Percentiles rank a stretch among this genome's conserved stretches.
phyloP scores from a whole-genome alignment of 805 yeast genomes.

The Saccharomycopsis sp. region DNA sequence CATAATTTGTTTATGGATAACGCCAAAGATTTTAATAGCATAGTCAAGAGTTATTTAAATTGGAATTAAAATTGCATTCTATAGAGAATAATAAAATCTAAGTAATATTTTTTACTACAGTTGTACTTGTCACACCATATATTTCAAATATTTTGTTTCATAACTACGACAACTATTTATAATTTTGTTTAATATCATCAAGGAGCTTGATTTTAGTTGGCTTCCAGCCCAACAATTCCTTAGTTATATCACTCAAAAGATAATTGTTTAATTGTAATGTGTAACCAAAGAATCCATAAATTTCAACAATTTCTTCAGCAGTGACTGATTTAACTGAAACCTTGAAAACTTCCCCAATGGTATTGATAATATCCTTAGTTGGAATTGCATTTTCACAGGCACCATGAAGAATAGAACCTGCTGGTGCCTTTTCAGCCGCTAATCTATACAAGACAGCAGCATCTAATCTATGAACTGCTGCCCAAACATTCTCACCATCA shows the following conservation, averaged over 20 bases:
- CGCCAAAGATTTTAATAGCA: constrained; percentile 41
- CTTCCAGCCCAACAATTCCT: constrained; percentile 26
- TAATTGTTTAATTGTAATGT: constrained; percentile 19
- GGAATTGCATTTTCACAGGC: constrained; percentile 24
- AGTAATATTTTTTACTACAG: too few species aligned
- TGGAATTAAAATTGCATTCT: constrained; percentile 24
- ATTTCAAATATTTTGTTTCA: too few species aligned
- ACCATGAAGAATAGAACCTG: constrained; percentile 26
- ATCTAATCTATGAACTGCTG: constrained; percentile 30
- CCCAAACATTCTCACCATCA: constrained; percentile 30
- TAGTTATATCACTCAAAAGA: constrained; percentile 22
- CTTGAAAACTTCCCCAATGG: constrained; percentile 23
- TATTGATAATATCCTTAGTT: constrained; percentile 26
- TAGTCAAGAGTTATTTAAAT: constrained; percentile 33
- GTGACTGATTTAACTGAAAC: constrained; percentile 22
- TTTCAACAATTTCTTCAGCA: constrained; percentile 18
- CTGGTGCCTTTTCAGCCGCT: constrained; percentile 27
- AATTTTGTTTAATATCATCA: constrained; percentile 25
- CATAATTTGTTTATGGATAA: constrained; percentile 76
- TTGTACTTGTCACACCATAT: too few species aligned
- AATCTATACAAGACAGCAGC: constrained; percentile 28
- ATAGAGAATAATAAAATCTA: too few species aligned
- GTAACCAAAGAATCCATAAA: constrained; percentile 21
- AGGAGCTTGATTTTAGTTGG: constrained; percentile 23
- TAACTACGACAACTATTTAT: too few species aligned